Base-by-base conservation (phyloP, 495 filamentous ascomycete genomes). In the Tetracladium setigerum region DNA sequence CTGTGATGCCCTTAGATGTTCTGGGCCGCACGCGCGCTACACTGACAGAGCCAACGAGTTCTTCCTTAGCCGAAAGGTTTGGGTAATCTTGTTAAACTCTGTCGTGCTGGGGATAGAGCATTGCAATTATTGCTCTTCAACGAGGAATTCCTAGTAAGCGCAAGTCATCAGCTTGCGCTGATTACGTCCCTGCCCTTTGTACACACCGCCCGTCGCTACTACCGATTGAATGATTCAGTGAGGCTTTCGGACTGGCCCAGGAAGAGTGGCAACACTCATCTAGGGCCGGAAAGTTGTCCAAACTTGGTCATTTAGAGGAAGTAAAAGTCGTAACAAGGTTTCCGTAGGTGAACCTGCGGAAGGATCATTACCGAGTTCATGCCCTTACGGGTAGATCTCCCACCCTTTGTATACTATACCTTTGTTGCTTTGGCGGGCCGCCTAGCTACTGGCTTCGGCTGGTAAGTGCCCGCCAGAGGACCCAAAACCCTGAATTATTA, bases 111-210 rank as follows among this genome's bases (percentile, higher is more conserved):
- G 76, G 74, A 82, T 83, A 83, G 76, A 82, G 75, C 77, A 82
- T 82, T 83, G 76, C 76, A 82, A 81, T 81, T 82, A 81, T 82
- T 83, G 76, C 79, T 82, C 78, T 83, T 83, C 77, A 82, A 82
- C 73, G 75, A 83, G 76, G 76, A 82, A 82, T 82, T 73, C 76
- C 74, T 82, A 79, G 74, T 81, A 82, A 79, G 76, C 74, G 73
- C 71, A 74, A 79, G 73, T 82, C 74, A 81, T 82, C 74, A 82
- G 75, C 77, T 81, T 74, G 76, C 71, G 74, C 78, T 81, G 72
- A 83, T 79, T 82, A 81, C 74, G 73, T 81, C 76, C 76, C 76
- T 82, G 74, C 75, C 72, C 73, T 81, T 81, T 80, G 69, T 80
- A 79, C 74, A 83, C 74, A 82, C 76, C 76, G 75, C 80, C 78